Evolutionary conservation across 2,329 filamentous ascomycete genomes (phyloP), one percentile per base, ranked within the genome.

Genomic region (Ophiobolus disseminans): DNA sequence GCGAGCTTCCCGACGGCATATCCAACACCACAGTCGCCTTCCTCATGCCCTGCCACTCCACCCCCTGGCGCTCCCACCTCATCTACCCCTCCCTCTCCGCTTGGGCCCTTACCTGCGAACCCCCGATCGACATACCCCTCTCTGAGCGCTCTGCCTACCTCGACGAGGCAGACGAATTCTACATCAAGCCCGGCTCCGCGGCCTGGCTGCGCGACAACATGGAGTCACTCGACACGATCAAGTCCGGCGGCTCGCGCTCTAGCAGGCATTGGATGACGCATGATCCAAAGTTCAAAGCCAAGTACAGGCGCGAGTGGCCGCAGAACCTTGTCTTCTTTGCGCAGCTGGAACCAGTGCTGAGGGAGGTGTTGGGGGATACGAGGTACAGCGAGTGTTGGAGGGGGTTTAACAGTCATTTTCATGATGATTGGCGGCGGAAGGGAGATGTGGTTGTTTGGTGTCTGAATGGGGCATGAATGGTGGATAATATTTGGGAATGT

Each of bases 31-130:
- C 82, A 3, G 78, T 87, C 25, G 87, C 88, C 16, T 97, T 97
- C 75, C 81, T 99, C 19, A 96, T 92, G 82, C 94, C 94, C 8
- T 99, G 94, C 75, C 94, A 99, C 78, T 90, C 89, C 58, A 97
- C 93, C 0, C 93, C 94, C 2, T 97, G 94, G 93, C 88, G 92
- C 63, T 91, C 88, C 13, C 89, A 95, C 66, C 82, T 97, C 30
- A 80, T 95, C 52, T 84, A 94, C 66, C 84, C 90, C 0, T 76
- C 78, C 22, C 85, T 97, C 43, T 76, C 84, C 48, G 91, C 91
- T 3, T 92, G 92, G 79, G 93, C 92, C 0, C 78, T 97, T 13
- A 88, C 89, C 5, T 99, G 94, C 73, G 92, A 97, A 61, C 94
- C 94, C 1, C 94, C 94, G 0, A 75, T 99, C 10, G 76, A 87